Base-by-base conservation (phyloP, 495 filamentous ascomycete species). In the Darksidea phi region DNA sequence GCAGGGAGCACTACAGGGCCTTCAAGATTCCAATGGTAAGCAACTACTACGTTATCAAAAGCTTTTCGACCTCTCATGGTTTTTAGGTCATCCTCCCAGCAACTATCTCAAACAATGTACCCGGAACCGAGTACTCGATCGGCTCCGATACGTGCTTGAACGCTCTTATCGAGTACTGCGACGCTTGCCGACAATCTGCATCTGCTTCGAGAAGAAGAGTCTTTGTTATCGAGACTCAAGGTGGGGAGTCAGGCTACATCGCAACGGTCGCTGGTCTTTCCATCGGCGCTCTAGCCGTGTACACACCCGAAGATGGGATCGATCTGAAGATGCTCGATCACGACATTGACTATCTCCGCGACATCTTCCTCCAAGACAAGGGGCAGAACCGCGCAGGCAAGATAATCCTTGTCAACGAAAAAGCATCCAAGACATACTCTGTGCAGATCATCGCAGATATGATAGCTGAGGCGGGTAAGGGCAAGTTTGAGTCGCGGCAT, bases 71-170 rank as follows among this genome's bases (percentile, higher is more conserved):
- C 15, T 43, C 41, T n/a, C 5, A 20, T 20, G 5, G 13, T 6
- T 20, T 4, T 15, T 15, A 43, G 41, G 41, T 43, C 13, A 80
- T 96, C 23, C 79, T 97, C 13, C 95, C 95, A 17, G 95, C 95
- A n/a, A 99, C 95, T 24, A 91, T 99, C 71, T 92, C 88, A 67
- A 97, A 97, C 79, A 99, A 99, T 74, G 95, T 99, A 8, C 95
- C 94, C 0, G 95, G 95, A 8, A 96, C 91, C 13, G 95, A 99
- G 74, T 99, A 96, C 76, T 96, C 91, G 0, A 82, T 99, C 46
- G 95, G 95, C 17, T 95, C 89, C 49, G 95, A 99, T 72, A 99
- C 95, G 12, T 99, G 95, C 71, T 79, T 97, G 41, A 99, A 99
- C 73, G 90, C 95, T n/a, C 79, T 99, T 17, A 89, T 96, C 60